These are phyloP conservation scores for Fusarium marasasianum DNA, from an alignment of 2,329 filamentous ascomycete genomes.

Conservation along the genomic window DNA sequence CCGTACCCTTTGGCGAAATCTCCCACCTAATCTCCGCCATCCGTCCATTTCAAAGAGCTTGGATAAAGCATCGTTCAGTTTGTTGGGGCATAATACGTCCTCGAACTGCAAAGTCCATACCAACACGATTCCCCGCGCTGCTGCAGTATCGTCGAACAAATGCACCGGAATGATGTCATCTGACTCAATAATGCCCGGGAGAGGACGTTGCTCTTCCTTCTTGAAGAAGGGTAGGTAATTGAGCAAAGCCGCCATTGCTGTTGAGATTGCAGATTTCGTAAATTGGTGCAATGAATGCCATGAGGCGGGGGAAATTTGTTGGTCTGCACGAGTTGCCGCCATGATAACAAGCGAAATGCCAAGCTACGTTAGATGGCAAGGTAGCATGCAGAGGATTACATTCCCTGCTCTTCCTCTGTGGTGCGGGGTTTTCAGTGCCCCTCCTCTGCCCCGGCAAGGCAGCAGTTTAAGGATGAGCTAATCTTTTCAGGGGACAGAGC, in stretches of 20 bases:
- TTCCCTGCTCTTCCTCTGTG: background rate
- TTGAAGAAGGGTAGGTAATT: constrained; percentile 7
- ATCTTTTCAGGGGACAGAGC: background rate
- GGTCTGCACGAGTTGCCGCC: background rate
- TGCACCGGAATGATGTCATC: constrained; percentile 26
- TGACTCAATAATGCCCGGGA: background rate
- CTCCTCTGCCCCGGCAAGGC: background rate
- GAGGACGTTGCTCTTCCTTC: background rate
- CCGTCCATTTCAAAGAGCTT: constrained; percentile 1
- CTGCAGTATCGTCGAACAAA: constrained; percentile 14
- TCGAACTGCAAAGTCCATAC: constrained; percentile 25
- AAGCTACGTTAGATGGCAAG: background rate
- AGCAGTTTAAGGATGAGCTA: background rate
- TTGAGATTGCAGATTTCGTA: background rate
- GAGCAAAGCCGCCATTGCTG: background rate
- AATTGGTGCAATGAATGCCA: background rate
- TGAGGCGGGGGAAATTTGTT: background rate
- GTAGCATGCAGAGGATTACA: background rate
- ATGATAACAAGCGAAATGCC: background rate
- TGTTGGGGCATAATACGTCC: constrained; percentile 7
- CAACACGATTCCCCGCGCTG: constrained; percentile 7
- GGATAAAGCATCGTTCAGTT: background rate
- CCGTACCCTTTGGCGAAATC: constrained; percentile 13
- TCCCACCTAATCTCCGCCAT: constrained; percentile 15
- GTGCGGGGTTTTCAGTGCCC: background rate